phyloP scores from a whole-genome alignment of 2,329 filamentous ascomycete species.

The Bipolaris victoriae region DNA sequence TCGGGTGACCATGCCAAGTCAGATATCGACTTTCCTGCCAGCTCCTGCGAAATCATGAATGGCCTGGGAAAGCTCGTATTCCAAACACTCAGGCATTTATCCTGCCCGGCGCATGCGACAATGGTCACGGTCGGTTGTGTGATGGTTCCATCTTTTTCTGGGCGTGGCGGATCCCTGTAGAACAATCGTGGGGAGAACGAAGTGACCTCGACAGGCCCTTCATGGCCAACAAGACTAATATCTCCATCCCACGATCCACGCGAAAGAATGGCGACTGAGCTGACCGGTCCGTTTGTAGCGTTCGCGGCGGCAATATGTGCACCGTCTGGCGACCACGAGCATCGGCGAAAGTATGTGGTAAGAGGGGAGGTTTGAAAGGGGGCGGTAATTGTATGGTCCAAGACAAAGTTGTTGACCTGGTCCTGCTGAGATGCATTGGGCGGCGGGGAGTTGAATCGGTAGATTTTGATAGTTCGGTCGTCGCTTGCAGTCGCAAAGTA shows the following conservation, averaged over 20 bases:
- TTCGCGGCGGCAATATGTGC: conserved; percentile 97
- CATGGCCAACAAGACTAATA: conserved; percentile 96
- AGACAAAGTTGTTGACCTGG: conserved; percentile 93
- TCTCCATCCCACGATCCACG: conserved; percentile 92
- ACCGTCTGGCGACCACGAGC: conserved; percentile 97
- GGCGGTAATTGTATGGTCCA: conserved; percentile 86
- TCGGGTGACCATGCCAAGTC: conserved; percentile 94
- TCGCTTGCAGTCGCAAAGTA: conserved; percentile 99
- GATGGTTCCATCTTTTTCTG: conserved; percentile 56
- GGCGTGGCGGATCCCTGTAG: conserved; percentile 67
- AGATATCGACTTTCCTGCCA: conserved; percentile 89
- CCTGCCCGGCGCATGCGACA: conserved; percentile 94
- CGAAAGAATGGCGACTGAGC: conserved; percentile 94
- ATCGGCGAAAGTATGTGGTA: conserved; percentile 94
- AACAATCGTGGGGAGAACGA: conserved; percentile 95
- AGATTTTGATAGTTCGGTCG: conserved; percentile 95
- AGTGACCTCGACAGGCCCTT: conserved; percentile 95
- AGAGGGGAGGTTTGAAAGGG: conserved; percentile 92
- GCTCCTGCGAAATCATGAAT: conserved; percentile 85
- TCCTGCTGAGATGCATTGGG: conserved; percentile 94
- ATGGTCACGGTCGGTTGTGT: conserved; percentile 74
- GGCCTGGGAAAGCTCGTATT: conserved; percentile 94
- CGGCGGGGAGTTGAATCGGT: conserved; percentile 84
- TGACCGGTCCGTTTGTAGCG: conserved; percentile 95
- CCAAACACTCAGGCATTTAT: conserved; percentile 96